A percentile compares a stretch with the other conserved stretches of the same genome.
Evolutionary conservation across 2,329 filamentous ascomycete species (phyloP).

Genomic region (Trichoderma cornu-damae): DNA sequence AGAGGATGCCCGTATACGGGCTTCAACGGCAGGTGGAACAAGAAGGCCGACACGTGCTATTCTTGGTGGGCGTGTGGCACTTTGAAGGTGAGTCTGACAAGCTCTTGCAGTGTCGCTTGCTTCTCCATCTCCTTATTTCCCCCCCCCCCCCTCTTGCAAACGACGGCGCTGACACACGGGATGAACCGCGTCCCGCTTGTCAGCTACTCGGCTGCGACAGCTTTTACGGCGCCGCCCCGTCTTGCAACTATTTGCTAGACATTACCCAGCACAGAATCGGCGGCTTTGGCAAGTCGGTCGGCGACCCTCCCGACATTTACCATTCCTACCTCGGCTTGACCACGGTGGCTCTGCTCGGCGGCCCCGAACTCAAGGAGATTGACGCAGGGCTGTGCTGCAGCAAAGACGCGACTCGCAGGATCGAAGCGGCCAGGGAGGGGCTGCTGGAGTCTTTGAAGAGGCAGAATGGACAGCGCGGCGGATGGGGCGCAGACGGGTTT

Average conservation of each 20-base stretch:
- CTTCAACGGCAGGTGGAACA: constrained; percentile 88
- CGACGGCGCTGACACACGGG: constrained; percentile 27
- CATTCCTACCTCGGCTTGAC: constrained; percentile 87
- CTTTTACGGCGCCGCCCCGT: constrained; percentile 54
- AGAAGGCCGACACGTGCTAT: constrained; percentile 92
- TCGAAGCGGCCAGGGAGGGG: constrained; percentile 43
- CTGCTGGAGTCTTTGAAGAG: constrained; percentile 27
- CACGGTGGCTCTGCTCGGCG: constrained; percentile 67
- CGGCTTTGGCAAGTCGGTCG: constrained; percentile 70
- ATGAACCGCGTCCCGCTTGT: not conserved
- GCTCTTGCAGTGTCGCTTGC: not conserved
- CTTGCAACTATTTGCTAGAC: constrained; percentile 74
- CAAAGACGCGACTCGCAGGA: constrained; percentile 47
- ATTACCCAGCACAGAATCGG: constrained; percentile 84
- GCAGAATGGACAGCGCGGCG: not conserved
- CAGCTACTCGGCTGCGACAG: constrained; percentile 55
- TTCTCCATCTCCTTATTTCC: constrained; percentile 27
- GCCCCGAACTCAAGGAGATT: constrained; percentile 62
- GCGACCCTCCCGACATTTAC: constrained; percentile 69
- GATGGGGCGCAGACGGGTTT: constrained; percentile 27
- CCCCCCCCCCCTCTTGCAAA: too few relatives aligned
- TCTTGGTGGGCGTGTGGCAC: constrained; percentile 83
- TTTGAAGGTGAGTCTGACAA: constrained; percentile 35
- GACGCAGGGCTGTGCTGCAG: constrained; percentile 76
- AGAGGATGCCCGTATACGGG: constrained; percentile 52